These are phyloP conservation scores for Gossypium schwendimanii DNA, from an alignment of 441 rosid genomes.

Conservation along the genomic window DNA sequence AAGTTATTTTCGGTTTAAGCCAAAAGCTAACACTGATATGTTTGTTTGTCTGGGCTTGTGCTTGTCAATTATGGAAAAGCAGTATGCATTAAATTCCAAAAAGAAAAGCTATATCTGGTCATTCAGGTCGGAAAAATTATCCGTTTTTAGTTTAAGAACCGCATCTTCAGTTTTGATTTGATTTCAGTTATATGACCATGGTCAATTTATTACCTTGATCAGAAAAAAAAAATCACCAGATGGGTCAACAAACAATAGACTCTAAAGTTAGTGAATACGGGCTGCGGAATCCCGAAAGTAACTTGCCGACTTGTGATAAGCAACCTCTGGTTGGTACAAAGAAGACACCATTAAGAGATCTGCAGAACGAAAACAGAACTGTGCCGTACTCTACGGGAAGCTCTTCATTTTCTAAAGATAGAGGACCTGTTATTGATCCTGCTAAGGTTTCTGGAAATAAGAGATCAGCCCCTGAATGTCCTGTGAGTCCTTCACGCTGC, in stretches of 20 bases:
- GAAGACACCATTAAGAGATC: conserved; percentile 56
- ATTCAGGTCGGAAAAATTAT: neutral
- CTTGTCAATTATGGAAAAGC: neutral
- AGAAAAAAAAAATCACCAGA: conserved; percentile 23
- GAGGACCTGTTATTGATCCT: conserved; percentile 27
- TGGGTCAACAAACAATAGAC: conserved; percentile 50
- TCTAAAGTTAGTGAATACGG: conserved; percentile 35
- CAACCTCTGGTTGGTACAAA: conserved; percentile 34
- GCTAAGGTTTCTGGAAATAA: conserved; percentile 44
- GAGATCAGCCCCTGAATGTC: conserved; percentile 38
- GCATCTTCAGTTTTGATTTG: neutral
- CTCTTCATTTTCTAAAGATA: conserved; percentile 34
- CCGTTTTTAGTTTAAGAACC: neutral
- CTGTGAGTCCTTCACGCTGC: conserved; percentile 28
- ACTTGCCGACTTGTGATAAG: conserved; percentile 30
- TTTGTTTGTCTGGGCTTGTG: neutral
- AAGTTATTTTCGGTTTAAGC: neutral
- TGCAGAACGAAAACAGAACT: conserved; percentile 51
- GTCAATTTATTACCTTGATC: neutral
- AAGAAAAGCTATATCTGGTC: neutral
- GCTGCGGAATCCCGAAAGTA: conserved; percentile 31
- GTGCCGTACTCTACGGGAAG: conserved; percentile 30
- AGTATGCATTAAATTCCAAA: neutral
- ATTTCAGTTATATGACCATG: neutral
- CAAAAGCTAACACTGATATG: neutral